Base-by-base conservation (phyloP, 352 stramenopile species). In the Aphanomyces euteiches region DNA sequence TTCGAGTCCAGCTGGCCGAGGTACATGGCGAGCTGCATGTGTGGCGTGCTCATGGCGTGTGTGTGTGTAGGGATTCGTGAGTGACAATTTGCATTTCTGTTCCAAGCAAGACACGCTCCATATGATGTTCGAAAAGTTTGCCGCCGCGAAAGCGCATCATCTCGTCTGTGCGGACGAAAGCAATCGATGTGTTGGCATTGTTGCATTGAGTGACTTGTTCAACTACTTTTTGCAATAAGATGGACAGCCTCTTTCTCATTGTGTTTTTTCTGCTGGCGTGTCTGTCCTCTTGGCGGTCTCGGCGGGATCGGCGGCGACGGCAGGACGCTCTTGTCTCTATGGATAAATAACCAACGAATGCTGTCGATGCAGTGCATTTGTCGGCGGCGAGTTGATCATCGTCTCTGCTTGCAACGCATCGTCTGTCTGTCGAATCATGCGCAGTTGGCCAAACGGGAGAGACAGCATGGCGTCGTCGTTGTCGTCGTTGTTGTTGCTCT, bases 41-140 rank as follows among this genome's bases (percentile, higher is more conserved):
- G 28, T 28, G 28, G 28, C 28, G 28, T 28, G 28, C 28, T 28
- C 28, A 28, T 28, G 28, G 28, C 28, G 28, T 28, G 28, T 28
- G n/a, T n/a, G 15, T 48, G 43, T 50, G 10, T 58, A 92, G 87
- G 87, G 85, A 67, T 89, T 92, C 61, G 75, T 90, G 45, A 83
- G 84, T 15, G 87, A 95, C 78, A 84, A 85, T 8, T 74, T 95
- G 57, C 87, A 95, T 76, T 57, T 92, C 69, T 95, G 87, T 75
- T 92, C 91, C 80, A 91, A 92, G 75, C 92, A 86, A 5, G 87
- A 95, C 78, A 95, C 87, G 74, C 78, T 95, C 71, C 87, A 95
- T 77, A 93, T 93, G 85, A 92, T 95, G 64, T 95, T 95, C 65
- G 87, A 95, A 73, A 85, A 85, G 61, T 95, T 95, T 65, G 87